Conservation (phyloP, 2,329 filamentous ascomycete genomes). For the Phialophora macrospora region DNA sequence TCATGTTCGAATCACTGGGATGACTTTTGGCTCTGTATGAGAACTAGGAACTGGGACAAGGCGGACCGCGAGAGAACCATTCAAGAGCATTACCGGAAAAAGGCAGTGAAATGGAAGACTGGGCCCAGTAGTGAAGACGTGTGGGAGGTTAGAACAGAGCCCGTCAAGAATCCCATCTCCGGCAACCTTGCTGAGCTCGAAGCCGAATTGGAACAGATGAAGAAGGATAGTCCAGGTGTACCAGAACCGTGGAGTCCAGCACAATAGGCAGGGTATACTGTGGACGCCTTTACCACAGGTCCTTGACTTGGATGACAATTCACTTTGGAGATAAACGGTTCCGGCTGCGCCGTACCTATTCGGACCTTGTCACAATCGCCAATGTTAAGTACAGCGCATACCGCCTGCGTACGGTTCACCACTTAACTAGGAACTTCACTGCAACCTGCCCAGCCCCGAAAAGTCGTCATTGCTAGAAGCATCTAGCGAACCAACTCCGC, state of each 20-base stretch:
- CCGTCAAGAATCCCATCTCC: conserved; percentile 58
- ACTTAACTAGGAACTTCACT: not conserved
- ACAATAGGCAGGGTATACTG: conserved; percentile 13
- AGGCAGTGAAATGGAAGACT: conserved; percentile 68
- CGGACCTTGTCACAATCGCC: not conserved
- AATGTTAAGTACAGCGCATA: not conserved
- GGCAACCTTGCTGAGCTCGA: conserved; percentile 52
- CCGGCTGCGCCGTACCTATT: not conserved
- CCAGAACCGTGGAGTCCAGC: conserved; percentile 32
- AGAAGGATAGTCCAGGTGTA: conserved; percentile 44
- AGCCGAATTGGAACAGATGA: conserved; percentile 49
- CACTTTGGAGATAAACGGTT: not conserved
- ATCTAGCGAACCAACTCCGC: not conserved
- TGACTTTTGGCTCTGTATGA: conserved; percentile 99
- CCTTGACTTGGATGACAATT: too few species aligned
- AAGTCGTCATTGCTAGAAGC: not conserved
- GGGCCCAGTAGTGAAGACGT: conserved; percentile 85
- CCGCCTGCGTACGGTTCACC: not conserved
- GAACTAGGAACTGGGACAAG: conserved; percentile 67
- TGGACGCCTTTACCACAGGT: not conserved
- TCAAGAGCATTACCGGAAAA: conserved; percentile 69
- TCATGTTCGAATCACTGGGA: conserved; percentile 84
- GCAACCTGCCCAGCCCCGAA: not conserved
- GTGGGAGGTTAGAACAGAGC: conserved; percentile 75
- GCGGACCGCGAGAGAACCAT: conserved; percentile 65